Percentiles rank a stretch among this genome's conserved stretches.
phyloP scores from a whole-genome alignment of 148 eudicot species.

The Rhododendron ovatum region DNA sequence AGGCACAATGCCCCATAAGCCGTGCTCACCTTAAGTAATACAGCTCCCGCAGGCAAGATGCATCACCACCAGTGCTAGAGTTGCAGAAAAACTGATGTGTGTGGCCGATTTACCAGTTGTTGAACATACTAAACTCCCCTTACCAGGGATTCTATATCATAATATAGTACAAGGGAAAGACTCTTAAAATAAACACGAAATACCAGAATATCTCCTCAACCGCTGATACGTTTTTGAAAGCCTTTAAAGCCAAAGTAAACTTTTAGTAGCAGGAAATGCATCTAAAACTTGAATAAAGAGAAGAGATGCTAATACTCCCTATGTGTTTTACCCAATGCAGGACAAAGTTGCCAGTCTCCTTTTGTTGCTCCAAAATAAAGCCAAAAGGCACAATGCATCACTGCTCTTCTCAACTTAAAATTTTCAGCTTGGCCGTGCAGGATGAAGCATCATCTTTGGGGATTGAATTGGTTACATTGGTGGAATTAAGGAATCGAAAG shows the following conservation, averaged over 20 bases:
- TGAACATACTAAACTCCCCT: conserved; percentile 61
- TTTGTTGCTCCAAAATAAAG: conserved; percentile 39
- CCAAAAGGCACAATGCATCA: conserved; percentile 40
- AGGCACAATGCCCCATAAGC: conserved; percentile 93
- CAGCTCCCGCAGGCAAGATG: conserved; percentile 66
- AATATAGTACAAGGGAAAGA: conserved; percentile 20
- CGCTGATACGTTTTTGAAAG: conserved; percentile 59
- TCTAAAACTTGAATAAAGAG: conserved; percentile 35
- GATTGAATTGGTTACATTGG: conserved; percentile 16
- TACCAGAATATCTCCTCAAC: conserved; percentile 79
- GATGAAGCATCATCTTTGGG: conserved; percentile 37
- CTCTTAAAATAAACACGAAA: conserved; percentile 26
- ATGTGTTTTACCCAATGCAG: conserved; percentile 58
- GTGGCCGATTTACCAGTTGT: conserved; percentile 61
- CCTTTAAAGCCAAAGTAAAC: conserved; percentile 55
- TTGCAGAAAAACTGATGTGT: conserved; percentile 47
- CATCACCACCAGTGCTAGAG: conserved; percentile 76
- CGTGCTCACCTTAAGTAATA: conserved; percentile 93
- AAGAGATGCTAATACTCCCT: conserved; percentile 66
- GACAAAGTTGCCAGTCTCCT: conserved; percentile 40
- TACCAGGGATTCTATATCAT: conserved; percentile 62
- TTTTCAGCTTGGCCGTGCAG: conserved; percentile 37
- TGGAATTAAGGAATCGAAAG: conserved; percentile 9
- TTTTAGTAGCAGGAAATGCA: conserved; percentile 54
- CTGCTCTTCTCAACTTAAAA: conserved; percentile 40